Percentiles rank a stretch among this genome's conserved stretches.
phyloP scores from a whole-genome alignment of 192 early-diverging fungal species.

The Coemansia sp. region DNA sequence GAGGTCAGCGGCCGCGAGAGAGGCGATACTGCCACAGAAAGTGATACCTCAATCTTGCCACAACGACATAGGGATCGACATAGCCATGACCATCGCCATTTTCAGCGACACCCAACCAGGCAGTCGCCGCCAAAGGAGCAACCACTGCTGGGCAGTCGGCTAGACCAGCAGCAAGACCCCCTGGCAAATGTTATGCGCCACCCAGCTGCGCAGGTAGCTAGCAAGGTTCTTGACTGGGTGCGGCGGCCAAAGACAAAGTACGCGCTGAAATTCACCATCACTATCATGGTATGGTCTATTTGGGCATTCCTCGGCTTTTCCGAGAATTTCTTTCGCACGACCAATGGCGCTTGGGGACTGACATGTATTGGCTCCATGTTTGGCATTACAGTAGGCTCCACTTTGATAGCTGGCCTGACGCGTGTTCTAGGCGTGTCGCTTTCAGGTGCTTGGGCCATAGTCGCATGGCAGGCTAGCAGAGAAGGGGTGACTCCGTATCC shows the following conservation, averaged over 20 bases:
- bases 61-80: background rate
- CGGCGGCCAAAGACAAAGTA: conserved; percentile 35
- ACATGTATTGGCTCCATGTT: conserved; percentile 33
- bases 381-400: conserved; percentile 40
- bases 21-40: background rate
- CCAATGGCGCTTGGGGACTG: conserved; percentile 37
- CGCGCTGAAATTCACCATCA: conserved; percentile 41
- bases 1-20: background rate
- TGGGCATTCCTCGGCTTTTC: conserved; percentile 39
- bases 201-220: conserved; percentile 12
- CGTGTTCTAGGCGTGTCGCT: conserved; percentile 23
- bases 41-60: background rate
- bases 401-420: conserved; percentile 24
- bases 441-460: conserved; percentile 42
- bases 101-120: background rate
- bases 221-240: conserved; percentile 20
- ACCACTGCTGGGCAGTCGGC: background rate
- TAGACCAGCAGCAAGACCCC: background rate
- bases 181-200: conserved; percentile 24
- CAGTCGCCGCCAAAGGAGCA: background rate
- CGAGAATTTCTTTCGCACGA: conserved; percentile 15
- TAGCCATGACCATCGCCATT: background rate
- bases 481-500: conserved; percentile 11
- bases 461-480: conserved; percentile 31
- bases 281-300: conserved; percentile 43